These are phyloP conservation scores for Stipa capillata DNA, from an alignment of 176 grass and related monocot species.

Conservation along the genomic window DNA sequence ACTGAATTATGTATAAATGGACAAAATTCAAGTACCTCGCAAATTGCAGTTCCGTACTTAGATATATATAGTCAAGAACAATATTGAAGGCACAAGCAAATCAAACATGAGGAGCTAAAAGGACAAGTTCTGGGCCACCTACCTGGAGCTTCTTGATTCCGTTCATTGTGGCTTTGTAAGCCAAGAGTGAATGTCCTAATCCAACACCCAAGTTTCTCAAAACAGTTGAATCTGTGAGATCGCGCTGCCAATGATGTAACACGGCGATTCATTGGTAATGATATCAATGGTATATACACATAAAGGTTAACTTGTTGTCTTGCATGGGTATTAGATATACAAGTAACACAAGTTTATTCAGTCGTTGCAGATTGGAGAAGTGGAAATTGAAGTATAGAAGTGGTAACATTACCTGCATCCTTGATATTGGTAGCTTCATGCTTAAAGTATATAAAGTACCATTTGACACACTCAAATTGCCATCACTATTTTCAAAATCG, in stretches of 20 bases:
- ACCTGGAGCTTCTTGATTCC: constrained; percentile 97
- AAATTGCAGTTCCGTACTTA: constrained; percentile 1
- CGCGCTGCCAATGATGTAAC: constrained; percentile 47
- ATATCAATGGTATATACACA: background rate
- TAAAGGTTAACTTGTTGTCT: background rate
- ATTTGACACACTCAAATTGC: constrained; percentile 69
- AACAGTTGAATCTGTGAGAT: constrained; percentile 95
- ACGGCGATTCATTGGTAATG: constrained; percentile 10
- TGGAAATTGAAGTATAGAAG: background rate
- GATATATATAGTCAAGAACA: background rate
- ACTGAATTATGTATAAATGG: background rate
- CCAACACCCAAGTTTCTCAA: constrained; percentile 90
- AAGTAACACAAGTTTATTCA: background rate
- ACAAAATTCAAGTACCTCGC: background rate
- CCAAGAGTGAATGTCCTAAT: constrained; percentile 84
- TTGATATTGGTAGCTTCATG: constrained; percentile 91
- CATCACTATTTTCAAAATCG: constrained; percentile 99
- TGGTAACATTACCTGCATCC: constrained; percentile 59
- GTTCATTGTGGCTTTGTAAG: constrained; percentile 77
- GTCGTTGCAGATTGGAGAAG: background rate
- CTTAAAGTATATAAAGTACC: constrained; percentile 56
- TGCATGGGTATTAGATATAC: background rate
- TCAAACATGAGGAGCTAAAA: constrained; percentile 3
- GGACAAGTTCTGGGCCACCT: background rate
- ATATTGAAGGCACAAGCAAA: constrained; percentile 6